Evolutionary conservation across 163 green algal genomes (phyloP).

Genomic region (Volvox carteri): DNA sequence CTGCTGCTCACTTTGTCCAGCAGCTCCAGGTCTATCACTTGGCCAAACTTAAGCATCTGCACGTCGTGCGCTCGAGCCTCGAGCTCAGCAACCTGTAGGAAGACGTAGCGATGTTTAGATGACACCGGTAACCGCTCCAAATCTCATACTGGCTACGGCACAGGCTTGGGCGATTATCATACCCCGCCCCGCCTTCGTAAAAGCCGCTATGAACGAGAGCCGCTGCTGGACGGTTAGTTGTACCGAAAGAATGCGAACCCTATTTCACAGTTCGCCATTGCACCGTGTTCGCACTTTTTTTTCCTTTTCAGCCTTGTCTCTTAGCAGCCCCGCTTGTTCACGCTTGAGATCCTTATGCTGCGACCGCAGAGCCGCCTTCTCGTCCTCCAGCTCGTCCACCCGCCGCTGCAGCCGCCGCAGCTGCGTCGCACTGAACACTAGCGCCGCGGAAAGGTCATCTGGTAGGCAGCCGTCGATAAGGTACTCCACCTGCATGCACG

Average conservation of each 20-base stretch:
- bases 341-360: constrained; percentile 77
- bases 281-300: constrained; percentile 53
- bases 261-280: too few species aligned
- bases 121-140: too few species aligned
- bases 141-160: too few species aligned
- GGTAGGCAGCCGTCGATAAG: constrained; percentile 78
- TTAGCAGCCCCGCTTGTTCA: constrained; percentile 78
- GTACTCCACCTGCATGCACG: constrained; percentile 81
- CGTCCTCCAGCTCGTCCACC: constrained; percentile 82
- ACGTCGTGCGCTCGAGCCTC: constrained; percentile 77
- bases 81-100: constrained; percentile 69
- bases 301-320: constrained; percentile 79
- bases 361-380: constrained; percentile 78
- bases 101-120: neutral
- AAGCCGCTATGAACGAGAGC: too few species aligned
- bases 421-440: constrained; percentile 83
- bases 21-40: constrained; percentile 84
- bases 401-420: constrained; percentile 76
- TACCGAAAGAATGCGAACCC: too few species aligned
- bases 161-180: too few species aligned
- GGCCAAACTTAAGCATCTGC: constrained; percentile 83
- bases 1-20: constrained; percentile 80
- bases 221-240: too few species aligned
- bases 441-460: constrained; percentile 71
- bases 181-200: too few species aligned